Base-by-base conservation (phyloP, 345 rosid genomes). In the Salix purpurea region DNA sequence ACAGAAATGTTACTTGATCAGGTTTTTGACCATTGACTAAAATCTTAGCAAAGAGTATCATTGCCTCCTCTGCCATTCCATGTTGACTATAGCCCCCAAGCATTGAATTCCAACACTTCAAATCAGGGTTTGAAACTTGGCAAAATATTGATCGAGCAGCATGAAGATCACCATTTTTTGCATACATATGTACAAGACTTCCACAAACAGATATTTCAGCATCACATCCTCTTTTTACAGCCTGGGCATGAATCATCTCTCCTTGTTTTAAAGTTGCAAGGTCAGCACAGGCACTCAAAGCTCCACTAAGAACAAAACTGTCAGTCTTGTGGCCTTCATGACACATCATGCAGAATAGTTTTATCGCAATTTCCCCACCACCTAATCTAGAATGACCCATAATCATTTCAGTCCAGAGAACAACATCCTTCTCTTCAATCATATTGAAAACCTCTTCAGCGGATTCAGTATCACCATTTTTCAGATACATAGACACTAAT, bases 331-430 rank as follows among this genome's bases (percentile, higher is more conserved):
- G 83, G 23, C 88, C 88, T 70, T 84, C 90, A 75, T 46, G 76
- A 79, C 81, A 79, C 94, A 91, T 89, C 73, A 84, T 79, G 82
- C 81, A 50, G 46, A 89, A 93, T 74, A 78, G 80, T 65, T 80
- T 85, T 60, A 91, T 75, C 3, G 96, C 93, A 30, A 44, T 50
- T 79, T 83, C 91, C 16, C 86, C 85, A 76, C 91, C 91, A 44
- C 88, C 97, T 75, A 89, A 58, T 85, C 90, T 89, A 8, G 93
- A 86, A 69, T 90, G 86, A 26, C 93, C 94, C 68, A 88, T 82
- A 39, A 95, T 88, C 91, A 95, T 93, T 88, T 91, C 96, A 58
- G 98, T 95, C 98, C 98, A 93, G 21, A 93, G 89, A 82, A 93
- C 90, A 52, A 87, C 42, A 79, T 95, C 99, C 82, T 83, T 94